Conservation (phyloP, 495 filamentous ascomycete species). For the Evernia prunastri region DNA sequence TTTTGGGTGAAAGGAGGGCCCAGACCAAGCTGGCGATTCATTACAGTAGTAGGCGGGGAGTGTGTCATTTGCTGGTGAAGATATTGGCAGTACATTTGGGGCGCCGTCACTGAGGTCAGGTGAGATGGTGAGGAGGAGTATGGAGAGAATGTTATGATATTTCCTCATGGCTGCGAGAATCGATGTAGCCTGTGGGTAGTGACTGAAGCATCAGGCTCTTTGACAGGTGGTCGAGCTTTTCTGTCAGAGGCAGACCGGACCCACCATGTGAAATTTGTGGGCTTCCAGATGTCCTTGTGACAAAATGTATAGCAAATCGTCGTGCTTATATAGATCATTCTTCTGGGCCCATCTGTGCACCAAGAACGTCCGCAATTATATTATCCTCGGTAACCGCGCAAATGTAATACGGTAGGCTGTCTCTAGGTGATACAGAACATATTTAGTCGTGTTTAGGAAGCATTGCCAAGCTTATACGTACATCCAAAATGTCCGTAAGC, state of each 20-base stretch:
- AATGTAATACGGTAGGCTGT: neutral
- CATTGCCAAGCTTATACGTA: too few species aligned
- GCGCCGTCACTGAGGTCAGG: neutral
- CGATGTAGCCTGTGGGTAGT: neutral
- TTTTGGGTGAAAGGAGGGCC: neutral
- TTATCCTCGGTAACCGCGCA: neutral
- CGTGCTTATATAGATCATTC: neutral
- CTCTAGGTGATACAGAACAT: too few species aligned
- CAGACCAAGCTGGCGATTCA: neutral
- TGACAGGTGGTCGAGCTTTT: neutral
- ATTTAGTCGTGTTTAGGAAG: too few species aligned
- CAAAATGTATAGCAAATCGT: neutral
- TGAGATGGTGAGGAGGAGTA: neutral
- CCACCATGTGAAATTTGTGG: neutral
- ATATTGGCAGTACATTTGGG: neutral
- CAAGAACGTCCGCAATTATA: neutral
- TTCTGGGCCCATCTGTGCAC: neutral
- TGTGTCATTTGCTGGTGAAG: neutral
- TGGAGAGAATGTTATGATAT: neutral
- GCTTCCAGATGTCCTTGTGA: neutral
- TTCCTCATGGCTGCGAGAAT: neutral
- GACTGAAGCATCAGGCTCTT: neutral
- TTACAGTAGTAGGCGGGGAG: neutral
- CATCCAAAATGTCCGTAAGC: too few species aligned
- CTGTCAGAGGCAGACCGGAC: neutral